Evolutionary conservation across 179 eudicot species (phyloP).

Genomic region (Drosera spatulata): DNA sequence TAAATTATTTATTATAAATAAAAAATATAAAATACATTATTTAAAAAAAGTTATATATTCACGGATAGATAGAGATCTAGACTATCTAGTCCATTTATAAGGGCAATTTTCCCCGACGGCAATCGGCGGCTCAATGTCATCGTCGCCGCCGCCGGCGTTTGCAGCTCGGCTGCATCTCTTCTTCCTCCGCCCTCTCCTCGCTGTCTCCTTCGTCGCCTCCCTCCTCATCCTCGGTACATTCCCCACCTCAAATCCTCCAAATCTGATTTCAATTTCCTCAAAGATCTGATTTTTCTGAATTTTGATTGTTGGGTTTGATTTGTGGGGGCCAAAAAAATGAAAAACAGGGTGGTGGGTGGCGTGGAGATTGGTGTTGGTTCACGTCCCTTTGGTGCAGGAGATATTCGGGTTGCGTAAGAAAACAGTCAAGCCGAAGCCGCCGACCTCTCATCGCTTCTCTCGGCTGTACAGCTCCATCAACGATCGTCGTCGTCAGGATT

Average conservation of each 20-base stretch:
- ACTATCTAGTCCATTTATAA: no score
- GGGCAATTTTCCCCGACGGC: no score
- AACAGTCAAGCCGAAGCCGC: conserved; percentile 36
- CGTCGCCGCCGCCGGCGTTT: no score
- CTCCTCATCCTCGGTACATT: conserved; percentile 37
- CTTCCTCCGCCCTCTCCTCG: conserved; percentile 50
- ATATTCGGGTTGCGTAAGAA: conserved; percentile 67
- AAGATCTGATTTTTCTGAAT: neutral
- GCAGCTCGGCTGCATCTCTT: conserved; percentile 18
- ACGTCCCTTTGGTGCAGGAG: conserved; percentile 83
- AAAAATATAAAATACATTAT: no score
- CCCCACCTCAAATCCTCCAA: neutral
- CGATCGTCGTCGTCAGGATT: neutral
- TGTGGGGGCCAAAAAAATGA: neutral
- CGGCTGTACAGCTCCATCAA: conserved; percentile 27
- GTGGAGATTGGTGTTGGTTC: conserved; percentile 76
- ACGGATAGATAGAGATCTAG: no score
- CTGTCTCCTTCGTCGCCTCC: conserved; percentile 37
- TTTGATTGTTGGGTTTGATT: neutral
- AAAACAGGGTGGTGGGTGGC: conserved; percentile 67
- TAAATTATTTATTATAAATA: no score
- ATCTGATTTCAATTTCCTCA: neutral
- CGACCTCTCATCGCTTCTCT: conserved; percentile 32
- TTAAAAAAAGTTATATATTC: no score
- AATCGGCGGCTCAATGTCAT: no score